Evolutionary conservation across 2,329 filamentous ascomycete species (phyloP).

Genomic region (Talaromyces sp.): DNA sequence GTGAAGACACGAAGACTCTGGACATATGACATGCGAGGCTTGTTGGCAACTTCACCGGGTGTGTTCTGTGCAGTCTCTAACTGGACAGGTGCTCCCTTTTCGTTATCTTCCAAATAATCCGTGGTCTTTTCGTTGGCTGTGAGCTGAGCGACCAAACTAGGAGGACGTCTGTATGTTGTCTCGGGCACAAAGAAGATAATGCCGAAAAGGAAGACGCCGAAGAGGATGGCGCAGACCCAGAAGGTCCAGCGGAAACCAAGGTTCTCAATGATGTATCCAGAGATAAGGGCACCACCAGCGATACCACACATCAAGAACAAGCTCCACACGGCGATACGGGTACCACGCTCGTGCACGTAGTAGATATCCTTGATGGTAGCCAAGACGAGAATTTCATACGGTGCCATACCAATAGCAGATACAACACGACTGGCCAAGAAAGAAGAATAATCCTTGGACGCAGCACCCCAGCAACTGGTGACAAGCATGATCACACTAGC

Average conservation of each 20-base stretch:
- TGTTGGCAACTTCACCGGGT: background rate
- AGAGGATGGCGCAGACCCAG: conserved; percentile 18
- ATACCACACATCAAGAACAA: conserved; percentile 19
- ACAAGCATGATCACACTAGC: conserved; percentile 12
- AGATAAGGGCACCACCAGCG: conserved; percentile 12
- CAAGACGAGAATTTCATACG: conserved; percentile 17
- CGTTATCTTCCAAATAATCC: background rate
- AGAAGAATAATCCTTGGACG: conserved; percentile 5
- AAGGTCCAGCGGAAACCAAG: conserved; percentile 18
- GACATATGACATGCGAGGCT: conserved; percentile 3
- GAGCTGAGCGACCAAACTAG: background rate
- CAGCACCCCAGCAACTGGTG: conserved; percentile 8
- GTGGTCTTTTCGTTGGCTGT: background rate
- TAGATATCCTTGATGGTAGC: conserved; percentile 18
- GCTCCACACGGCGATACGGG: conserved; percentile 18
- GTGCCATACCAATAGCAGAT: conserved; percentile 12
- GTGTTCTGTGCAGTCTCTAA: background rate
- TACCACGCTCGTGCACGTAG: conserved; percentile 19
- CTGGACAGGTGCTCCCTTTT: background rate
- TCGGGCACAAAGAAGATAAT: conserved; percentile 18
- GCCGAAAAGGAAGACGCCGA: conserved; percentile 10
- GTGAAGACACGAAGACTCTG: conserved; percentile 11
- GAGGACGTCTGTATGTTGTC: conserved; percentile 4
- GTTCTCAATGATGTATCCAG: conserved; percentile 18
- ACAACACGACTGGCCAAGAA: conserved; percentile 13